phyloP scores from a whole-genome alignment of 495 filamentous ascomycete species.

The Lepidopterella palustris region DNA sequence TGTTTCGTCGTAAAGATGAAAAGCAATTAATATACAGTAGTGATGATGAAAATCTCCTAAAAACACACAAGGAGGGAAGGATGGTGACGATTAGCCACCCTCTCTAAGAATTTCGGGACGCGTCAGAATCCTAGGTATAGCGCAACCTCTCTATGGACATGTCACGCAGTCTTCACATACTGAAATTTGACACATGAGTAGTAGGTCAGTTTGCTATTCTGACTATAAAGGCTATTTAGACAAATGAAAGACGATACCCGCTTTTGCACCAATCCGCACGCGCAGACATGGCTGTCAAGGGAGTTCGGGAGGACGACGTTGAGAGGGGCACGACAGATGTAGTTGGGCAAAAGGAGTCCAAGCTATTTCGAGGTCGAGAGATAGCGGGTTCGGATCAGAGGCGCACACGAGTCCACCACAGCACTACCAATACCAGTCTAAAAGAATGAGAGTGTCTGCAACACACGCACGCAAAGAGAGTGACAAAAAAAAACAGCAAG shows the following conservation, averaged over 20 bases:
- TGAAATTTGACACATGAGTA: background rate
- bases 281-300: background rate
- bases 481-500: conserved; percentile 14
- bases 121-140: no score
- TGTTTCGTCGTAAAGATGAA: no score
- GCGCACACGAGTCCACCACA: conserved; percentile 2
- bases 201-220: background rate
- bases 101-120: no score
- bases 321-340: background rate
- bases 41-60: no score
- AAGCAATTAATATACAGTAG: no score
- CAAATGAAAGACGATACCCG: conserved; percentile 3
- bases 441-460: no score
- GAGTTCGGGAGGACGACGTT: background rate
- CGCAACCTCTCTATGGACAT: no score
- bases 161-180: background rate
- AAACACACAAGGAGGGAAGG: no score
- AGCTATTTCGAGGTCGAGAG: no score
- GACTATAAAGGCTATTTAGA: conserved; percentile 4
- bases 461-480: no score
- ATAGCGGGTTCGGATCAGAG: conserved; percentile 5
- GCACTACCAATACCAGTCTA: background rate
- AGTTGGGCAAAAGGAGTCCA: background rate
- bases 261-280: conserved; percentile 6
- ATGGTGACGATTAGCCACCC: no score